These are phyloP conservation scores for Fusarium marasasianum DNA, from an alignment of 2,329 filamentous ascomycete genomes.

Conservation along the genomic window DNA sequence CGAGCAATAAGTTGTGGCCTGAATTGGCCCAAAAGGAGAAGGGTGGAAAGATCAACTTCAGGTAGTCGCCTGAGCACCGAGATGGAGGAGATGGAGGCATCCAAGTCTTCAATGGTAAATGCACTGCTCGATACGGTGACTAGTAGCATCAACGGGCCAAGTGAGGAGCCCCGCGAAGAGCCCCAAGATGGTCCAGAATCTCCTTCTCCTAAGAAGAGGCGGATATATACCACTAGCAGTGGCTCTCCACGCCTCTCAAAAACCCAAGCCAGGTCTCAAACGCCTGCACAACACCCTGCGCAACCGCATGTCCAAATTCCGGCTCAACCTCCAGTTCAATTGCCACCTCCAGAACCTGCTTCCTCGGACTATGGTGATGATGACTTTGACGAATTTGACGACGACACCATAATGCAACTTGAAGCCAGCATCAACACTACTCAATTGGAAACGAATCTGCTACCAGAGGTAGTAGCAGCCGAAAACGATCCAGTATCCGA, in stretches of 20 bases:
- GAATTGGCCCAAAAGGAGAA: constrained; percentile 77
- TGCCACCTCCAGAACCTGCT: constrained; percentile 7
- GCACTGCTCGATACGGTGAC: constrained; percentile 74
- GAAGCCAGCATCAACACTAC: constrained; percentile 54
- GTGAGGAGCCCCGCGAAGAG: constrained; percentile 44
- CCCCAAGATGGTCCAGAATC: constrained; percentile 48
- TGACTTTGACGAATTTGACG: constrained; percentile 69
- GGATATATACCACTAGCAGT: constrained; percentile 30
- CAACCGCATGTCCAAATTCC: not conserved
- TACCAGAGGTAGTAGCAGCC: not conserved
- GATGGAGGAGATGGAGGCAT: constrained; percentile 55
- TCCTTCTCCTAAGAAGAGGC: constrained; percentile 56
- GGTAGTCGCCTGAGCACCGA: constrained; percentile 47
- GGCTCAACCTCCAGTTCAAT: not conserved
- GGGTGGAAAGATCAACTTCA: constrained; percentile 59
- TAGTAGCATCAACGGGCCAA: constrained; percentile 59
- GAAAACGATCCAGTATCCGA: constrained; percentile 53
- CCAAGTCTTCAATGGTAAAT: constrained; percentile 67
- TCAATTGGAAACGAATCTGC: constrained; percentile 35
- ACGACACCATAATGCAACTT: constrained; percentile 66
- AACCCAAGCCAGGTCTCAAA: constrained; percentile 12
- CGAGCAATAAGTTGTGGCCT: constrained; percentile 75
- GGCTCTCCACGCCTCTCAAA: constrained; percentile 39
- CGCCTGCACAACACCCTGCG: not conserved
- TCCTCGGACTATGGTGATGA: constrained; percentile 65